Base-by-base conservation (phyloP, 305 asterid species). In the Solanum hybrid region DNA sequence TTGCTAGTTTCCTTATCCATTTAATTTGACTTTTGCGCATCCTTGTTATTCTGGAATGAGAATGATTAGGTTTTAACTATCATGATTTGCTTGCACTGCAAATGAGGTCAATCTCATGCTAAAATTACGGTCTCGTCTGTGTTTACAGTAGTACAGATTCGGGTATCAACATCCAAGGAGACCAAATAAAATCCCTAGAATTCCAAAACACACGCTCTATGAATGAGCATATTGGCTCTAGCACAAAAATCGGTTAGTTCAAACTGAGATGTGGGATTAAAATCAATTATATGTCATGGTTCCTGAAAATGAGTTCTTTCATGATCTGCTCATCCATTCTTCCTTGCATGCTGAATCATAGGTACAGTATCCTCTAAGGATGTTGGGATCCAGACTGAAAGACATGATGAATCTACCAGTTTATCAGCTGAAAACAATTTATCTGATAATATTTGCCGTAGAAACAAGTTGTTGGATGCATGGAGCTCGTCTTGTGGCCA, bases 181-280 rank as follows among this genome's bases (percentile, higher is more conserved):
- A 92, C 83, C 90, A 92, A 86, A 94, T 92, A 90, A 91, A 89
- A 87, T 90, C 92, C 82, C 70, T 87, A 10, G 91, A 89, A 87
- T 82, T 79, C 89, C 94, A 45, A 90, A 90, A 92, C 78, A 92
- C 86, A 39, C 92, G 87, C 72, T 82, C 91, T 87, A 89, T 91
- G 72, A 90, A 89, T 89, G 90, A 90, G 84, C 91, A 87, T 90
- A 89, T 65, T 88, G 91, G 89, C 65, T 75, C 95, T 87, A 61
- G 91, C 86, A 90, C 92, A 89, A 92, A 95, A 91, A 94, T 89
- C 91, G 94, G 99, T 96, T 93, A 94, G 98, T 89, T 91, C 90
- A 89, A 79, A 86, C 89, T 27, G 38, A 29, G 37, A 34, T 84
- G 11, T 10, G 29, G 76, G 29, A 22, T 45, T 26, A 57, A 41